Conservation (phyloP, 1,284 basidiomycete genomes). For the Ustilago shanxiensis region DNA sequence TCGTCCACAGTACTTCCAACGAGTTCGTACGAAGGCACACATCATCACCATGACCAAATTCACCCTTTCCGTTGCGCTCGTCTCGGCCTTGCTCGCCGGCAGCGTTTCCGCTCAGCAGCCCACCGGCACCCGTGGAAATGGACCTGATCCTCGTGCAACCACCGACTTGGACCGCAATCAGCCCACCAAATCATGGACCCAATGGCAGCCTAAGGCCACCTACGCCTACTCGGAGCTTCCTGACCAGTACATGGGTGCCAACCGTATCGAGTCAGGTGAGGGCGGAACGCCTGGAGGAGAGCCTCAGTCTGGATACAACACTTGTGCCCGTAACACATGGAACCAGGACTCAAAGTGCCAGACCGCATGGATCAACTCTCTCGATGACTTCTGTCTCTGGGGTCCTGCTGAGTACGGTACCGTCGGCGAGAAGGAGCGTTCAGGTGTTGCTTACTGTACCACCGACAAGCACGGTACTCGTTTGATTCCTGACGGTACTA, state of each 20-base stretch:
- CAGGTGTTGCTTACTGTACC: constrained; percentile 67
- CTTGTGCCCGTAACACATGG: constrained; percentile 52
- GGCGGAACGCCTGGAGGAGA: constrained; percentile 41
- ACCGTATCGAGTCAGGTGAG: constrained; percentile 48
- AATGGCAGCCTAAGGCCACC: constrained; percentile 61
- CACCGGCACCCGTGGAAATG: constrained; percentile 22
- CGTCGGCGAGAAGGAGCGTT: constrained; percentile 62
- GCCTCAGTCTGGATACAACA: constrained; percentile 61
- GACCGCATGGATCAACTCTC: constrained; percentile 64
- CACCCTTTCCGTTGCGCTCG: constrained; percentile 21
- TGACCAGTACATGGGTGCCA: constrained; percentile 61
- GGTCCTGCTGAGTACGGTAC: constrained; percentile 49
- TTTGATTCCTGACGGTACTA: constrained; percentile 66
- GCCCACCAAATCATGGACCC: constrained; percentile 60
- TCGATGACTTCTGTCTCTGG: constrained; percentile 67
- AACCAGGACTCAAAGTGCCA: constrained; percentile 61
- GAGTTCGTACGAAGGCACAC: neutral
- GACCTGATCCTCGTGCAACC: constrained; percentile 44
- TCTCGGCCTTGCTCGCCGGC: constrained; percentile 21
- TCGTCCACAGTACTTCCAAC: neutral
- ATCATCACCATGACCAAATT: constrained; percentile 32
- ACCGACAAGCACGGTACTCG: constrained; percentile 65
- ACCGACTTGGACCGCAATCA: constrained; percentile 49
- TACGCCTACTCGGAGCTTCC: constrained; percentile 54
- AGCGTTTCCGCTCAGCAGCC: constrained; percentile 16